Evolutionary conservation across 2,329 filamentous ascomycete species (phyloP), one percentile per base, ranked within the genome.

Genomic region (Ophiobolus disseminans): DNA sequence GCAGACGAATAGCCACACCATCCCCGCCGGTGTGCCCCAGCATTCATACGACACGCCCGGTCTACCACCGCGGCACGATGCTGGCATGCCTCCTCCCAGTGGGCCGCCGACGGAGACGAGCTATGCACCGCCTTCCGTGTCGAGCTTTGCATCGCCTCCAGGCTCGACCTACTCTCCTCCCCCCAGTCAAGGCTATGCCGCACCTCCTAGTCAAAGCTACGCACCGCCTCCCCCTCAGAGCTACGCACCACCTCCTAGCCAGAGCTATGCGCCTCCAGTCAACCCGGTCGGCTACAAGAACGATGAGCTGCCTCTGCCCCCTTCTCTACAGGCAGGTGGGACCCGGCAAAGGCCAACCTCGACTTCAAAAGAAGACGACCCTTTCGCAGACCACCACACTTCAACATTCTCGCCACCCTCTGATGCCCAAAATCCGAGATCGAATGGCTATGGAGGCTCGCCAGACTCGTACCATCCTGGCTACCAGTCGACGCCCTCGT

Each of bases 351-450:
- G 48, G 32, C 37, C 46, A 21, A 58, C 22, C 30, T 36, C 52
- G 36, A 43, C 34, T 11, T 14, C 42, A 16, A n/a, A 53, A 19
- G 60, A 66, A 19, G 69, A 70, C 36, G 63, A 78, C 25, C 76
- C 76, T 0, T 78, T 78, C 46, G 72, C 69, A 3, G 75, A 78
- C 54, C 74, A 75, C 35, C 62, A 73, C 41, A 70, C 73, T 14
- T 65, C 71, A 17, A 55, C 59, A 21, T 64, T 64, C 47, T 58
- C 64, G 31, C 64, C 70, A 14, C 63, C 68, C 4, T 42, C 42
- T 41, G 62, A 41, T 36, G 60, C 40, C 14, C 46, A 57, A 22
- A 55, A 58, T 31, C 20, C 57, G 7, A 38, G 57, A 14, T 25
- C 51, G 5, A 56, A 58, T 11, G 62, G 58, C 21, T 54, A 65